Percentiles rank a stretch among this genome's conserved stretches.
phyloP scores from a whole-genome alignment of 768 basidiomycete species.

The Porpolomopsis calyptriformis region DNA sequence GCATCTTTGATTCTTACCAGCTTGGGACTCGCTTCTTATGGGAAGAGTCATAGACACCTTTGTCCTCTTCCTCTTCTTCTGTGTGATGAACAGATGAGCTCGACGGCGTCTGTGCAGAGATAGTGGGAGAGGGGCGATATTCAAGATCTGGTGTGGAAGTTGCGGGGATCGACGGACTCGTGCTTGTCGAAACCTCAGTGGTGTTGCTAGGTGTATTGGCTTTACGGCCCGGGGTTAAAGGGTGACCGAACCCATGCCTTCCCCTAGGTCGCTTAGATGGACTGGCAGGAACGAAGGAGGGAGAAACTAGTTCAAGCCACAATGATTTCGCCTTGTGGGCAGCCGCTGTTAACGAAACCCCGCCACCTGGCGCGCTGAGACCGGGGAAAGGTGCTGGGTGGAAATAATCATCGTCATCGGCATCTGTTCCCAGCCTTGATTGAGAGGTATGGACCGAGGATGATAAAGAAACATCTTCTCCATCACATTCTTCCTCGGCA shows the following conservation, averaged over 20 bases:
- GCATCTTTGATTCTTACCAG: slow-evolving; percentile 39
- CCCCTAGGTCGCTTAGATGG: slow-evolving; percentile 23
- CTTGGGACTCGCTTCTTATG: slow-evolving; percentile 75
- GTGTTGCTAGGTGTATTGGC: neutral
- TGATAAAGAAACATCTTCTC: slow-evolving; percentile 41
- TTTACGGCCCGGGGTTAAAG: neutral
- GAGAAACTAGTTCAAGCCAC: slow-evolving; percentile 41
- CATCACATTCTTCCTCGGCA: slow-evolving; percentile 32
- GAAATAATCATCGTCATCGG: slow-evolving; percentile 33
- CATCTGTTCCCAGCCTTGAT: slow-evolving; percentile 30
- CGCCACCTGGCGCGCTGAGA: slow-evolving; percentile 24
- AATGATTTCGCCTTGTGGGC: slow-evolving; percentile 47
- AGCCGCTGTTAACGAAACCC: slow-evolving; percentile 28
- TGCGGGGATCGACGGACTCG: too few species aligned
- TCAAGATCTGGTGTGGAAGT: slow-evolving; percentile 5
- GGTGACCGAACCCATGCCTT: slow-evolving; percentile 5
- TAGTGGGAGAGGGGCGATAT: neutral
- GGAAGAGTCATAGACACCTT: slow-evolving; percentile 73
- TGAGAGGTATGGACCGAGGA: slow-evolving; percentile 45
- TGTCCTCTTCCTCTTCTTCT: slow-evolving; percentile 30
- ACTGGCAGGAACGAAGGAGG: slow-evolving; percentile 20
- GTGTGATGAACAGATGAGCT: slow-evolving; percentile 21
- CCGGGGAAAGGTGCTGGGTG: slow-evolving; percentile 20
- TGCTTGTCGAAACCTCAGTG: too few species aligned
- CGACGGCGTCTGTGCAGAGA: slow-evolving; percentile 19